Conservation (phyloP, 2,329 filamentous ascomycete genomes). For the Neospermospora avenae region DNA sequence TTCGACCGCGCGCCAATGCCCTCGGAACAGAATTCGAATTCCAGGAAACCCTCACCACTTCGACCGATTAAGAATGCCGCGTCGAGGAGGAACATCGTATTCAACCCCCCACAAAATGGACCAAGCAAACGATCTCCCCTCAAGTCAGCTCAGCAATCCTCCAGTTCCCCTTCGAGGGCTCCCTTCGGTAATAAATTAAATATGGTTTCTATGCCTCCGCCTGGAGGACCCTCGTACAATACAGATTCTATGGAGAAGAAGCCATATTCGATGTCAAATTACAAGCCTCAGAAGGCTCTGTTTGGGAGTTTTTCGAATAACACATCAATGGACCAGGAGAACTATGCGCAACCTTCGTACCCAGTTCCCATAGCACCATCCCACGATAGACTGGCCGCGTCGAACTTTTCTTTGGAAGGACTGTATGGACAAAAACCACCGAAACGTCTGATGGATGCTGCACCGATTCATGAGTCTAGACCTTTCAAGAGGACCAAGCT, state of each 20-base stretch:
- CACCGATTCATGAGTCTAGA: slow-evolving; percentile 66
- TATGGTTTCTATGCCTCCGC: slow-evolving; percentile 64
- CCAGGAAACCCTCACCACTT: slow-evolving; percentile 37
- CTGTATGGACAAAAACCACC: slow-evolving; percentile 49
- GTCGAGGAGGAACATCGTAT: slow-evolving; percentile 58
- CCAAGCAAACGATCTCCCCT: slow-evolving; percentile 62
- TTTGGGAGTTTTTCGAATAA: slow-evolving; percentile 40
- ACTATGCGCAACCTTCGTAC: slow-evolving; percentile 48
- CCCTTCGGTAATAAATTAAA: slow-evolving; percentile 64
- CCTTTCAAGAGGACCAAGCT: slow-evolving; percentile 63
- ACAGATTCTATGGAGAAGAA: slow-evolving; percentile 72
- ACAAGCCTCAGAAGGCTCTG: slow-evolving; percentile 54
- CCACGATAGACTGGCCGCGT: slow-evolving; percentile 28
- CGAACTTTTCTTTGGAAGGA: slow-evolving; percentile 49
- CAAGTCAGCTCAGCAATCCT: slow-evolving; percentile 56
- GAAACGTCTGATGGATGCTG: slow-evolving; percentile 70
- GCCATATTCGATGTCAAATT: slow-evolving; percentile 54
- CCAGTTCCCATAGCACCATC: slow-evolving; percentile 42
- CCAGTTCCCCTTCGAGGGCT: slow-evolving; percentile 57
- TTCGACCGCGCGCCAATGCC: slow-evolving; percentile 38
- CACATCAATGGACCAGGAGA: slow-evolving; percentile 50
- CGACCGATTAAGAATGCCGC: slow-evolving; percentile 38
- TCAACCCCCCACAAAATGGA: slow-evolving; percentile 57
- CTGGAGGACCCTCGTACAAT: slow-evolving; percentile 48
- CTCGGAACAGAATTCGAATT: slow-evolving; percentile 23